These are phyloP conservation scores for Silene coronaria DNA, from an alignment of 179 eudicot species.

Conservation along the genomic window DNA sequence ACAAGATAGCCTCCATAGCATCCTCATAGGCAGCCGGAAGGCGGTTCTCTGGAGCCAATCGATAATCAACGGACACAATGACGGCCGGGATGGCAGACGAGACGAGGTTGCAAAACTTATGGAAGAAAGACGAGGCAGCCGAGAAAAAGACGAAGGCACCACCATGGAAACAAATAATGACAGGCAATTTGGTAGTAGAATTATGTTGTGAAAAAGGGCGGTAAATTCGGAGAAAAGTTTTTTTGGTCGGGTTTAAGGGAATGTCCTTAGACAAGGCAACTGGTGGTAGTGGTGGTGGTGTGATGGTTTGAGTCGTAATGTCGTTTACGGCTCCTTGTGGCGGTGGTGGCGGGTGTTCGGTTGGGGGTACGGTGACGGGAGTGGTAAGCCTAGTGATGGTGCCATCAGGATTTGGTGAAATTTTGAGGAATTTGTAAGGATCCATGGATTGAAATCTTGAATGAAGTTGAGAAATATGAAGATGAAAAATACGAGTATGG, in stretches of 20 bases:
- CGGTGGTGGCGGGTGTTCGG: constrained; percentile 19
- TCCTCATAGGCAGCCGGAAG: constrained; percentile 85
- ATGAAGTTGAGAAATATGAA: neutral
- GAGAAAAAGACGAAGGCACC: constrained; percentile 63
- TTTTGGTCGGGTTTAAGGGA: constrained; percentile 41
- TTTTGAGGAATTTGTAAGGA: constrained; percentile 54
- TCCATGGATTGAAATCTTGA: constrained; percentile 33
- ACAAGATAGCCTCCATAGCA: constrained; percentile 54
- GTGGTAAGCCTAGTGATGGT: constrained; percentile 41
- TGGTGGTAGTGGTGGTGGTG: neutral
- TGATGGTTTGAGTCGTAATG: neutral
- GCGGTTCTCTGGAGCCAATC: constrained; percentile 70
- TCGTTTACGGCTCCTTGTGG: neutral
- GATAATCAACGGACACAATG: constrained; percentile 56
- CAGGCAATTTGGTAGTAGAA: constrained; percentile 45
- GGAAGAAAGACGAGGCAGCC: constrained; percentile 37
- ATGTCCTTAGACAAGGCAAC: constrained; percentile 53
- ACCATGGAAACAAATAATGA: constrained; percentile 61
- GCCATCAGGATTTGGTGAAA: constrained; percentile 58
- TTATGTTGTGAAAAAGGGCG: constrained; percentile 21
- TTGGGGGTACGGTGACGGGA: constrained; percentile 30
- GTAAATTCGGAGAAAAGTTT: constrained; percentile 51
- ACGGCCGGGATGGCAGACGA: constrained; percentile 41
- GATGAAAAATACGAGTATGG: too few relatives aligned
- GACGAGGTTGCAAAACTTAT: constrained; percentile 37